Evolutionary conservation across 2,329 filamentous ascomycete genomes (phyloP).

Genomic region (Fusarium globosum): DNA sequence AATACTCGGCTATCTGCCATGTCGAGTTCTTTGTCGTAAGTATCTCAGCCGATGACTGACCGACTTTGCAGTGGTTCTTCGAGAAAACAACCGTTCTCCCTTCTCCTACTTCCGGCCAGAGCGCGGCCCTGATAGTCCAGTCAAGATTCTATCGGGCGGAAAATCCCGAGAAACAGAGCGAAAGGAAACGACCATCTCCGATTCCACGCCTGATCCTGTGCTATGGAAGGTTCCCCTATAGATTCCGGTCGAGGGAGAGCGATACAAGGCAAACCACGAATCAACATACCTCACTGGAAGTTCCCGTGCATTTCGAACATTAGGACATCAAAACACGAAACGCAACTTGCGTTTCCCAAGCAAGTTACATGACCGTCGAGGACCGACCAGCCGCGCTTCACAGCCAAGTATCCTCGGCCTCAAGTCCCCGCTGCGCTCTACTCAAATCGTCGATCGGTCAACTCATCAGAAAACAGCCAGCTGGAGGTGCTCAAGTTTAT

Average conservation of each 20-base stretch:
- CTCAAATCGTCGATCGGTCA: not conserved
- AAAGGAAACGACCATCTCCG: not conserved
- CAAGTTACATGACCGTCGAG: not conserved
- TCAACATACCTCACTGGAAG: not conserved
- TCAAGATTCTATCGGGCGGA: fast-evolving
- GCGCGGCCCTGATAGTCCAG: not conserved
- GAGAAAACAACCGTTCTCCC: not conserved
- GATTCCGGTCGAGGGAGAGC: not conserved
- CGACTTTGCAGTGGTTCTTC: not conserved
- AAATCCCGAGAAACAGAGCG: fast-evolving
- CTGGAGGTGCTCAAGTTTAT: not conserved
- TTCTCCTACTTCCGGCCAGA: not conserved
- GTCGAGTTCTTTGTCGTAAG: too few species aligned
- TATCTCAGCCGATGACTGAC: too few species aligned
- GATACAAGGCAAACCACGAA: not conserved
- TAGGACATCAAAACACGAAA: not conserved
- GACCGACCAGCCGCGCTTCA: not conserved
- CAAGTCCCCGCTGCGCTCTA: fast-evolving
- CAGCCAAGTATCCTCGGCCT: not conserved
- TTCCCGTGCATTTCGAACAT: not conserved
- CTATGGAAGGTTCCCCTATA: not conserved
- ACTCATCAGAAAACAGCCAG: not conserved
- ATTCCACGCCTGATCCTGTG: fast-evolving
- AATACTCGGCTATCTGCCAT: not conserved
- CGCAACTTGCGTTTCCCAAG: not conserved